Evolutionary conservation across 169 alveolate genomes (phyloP).

Genomic region (Cryptosporidium muris): DNA sequence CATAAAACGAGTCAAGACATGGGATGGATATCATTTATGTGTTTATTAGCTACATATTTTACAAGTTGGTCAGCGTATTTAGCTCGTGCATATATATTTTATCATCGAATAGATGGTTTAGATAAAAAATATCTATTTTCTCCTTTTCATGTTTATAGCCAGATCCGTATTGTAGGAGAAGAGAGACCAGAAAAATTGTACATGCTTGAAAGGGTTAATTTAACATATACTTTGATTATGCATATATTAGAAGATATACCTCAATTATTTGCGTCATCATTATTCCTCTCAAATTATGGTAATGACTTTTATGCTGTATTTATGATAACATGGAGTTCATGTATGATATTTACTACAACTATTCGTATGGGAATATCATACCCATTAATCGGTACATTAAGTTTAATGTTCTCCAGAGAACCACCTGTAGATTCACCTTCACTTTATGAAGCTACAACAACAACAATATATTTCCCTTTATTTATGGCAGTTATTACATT

Average conservation of each 20-base stretch:
- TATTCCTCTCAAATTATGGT: slow-evolving; percentile 49
- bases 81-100: slow-evolving; percentile 36
- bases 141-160: slow-evolving; percentile 47
- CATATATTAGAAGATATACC: slow-evolving; percentile 62
- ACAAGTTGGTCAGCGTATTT: slow-evolving; percentile 43
- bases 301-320: slow-evolving; percentile 59
- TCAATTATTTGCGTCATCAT: slow-evolving; percentile 56
- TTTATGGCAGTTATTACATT: slow-evolving; percentile 53
- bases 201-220: slow-evolving; percentile 58
- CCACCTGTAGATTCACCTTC: slow-evolving; percentile 65
- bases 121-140: slow-evolving; percentile 25
- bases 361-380: slow-evolving; percentile 56
- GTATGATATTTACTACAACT: slow-evolving; percentile 56
- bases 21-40: slow-evolving; percentile 67
- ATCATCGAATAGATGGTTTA: slow-evolving; percentile 22
- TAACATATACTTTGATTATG: slow-evolving; percentile 61
- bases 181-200: slow-evolving; percentile 35
- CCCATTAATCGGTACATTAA: slow-evolving; percentile 44
- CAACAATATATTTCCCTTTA: slow-evolving; percentile 42
- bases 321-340: slow-evolving; percentile 70
- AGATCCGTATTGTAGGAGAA: slow-evolving; percentile 33
- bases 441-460: slow-evolving; percentile 50
- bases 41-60: slow-evolving; percentile 26
- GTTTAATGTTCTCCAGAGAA: slow-evolving; percentile 53
- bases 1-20: slow-evolving; percentile 47